Percentiles rank a stretch among this genome's conserved stretches.
These are phyloP conservation scores for Hanseniaspora hatyaiensis DNA, from an alignment of 805 yeast species.

Conservation along the genomic window DNA sequence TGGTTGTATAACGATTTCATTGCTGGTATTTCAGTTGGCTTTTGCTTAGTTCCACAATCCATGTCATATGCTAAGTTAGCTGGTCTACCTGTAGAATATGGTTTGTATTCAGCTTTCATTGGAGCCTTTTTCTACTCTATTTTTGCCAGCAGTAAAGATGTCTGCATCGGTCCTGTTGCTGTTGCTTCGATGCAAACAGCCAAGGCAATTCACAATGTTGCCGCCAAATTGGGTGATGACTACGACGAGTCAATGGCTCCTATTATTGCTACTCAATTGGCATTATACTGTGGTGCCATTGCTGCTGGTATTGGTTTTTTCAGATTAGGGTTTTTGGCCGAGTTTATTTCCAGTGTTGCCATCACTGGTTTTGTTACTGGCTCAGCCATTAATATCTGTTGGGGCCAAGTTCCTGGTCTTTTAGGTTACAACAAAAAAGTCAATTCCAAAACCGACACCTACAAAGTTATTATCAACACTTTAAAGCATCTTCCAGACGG, in stretches of 20 bases:
- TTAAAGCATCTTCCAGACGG: slow-evolving; percentile 60
- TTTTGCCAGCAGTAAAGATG: slow-evolving; percentile 92
- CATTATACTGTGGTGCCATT: slow-evolving; percentile 76
- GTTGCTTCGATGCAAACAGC: slow-evolving; percentile 85
- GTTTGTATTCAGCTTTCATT: slow-evolving; percentile 80
- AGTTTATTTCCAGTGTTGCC: slow-evolving; percentile 80
- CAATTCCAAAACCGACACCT: slow-evolving; percentile 63
- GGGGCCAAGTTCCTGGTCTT: slow-evolving; percentile 78
- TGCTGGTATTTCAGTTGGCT: slow-evolving; percentile 89
- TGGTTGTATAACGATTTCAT: slow-evolving; percentile 78
- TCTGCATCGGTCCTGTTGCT: slow-evolving; percentile 92
- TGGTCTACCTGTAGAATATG: slow-evolving; percentile 67
- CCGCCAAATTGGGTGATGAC: slow-evolving; percentile 35
- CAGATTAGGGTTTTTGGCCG: slow-evolving; percentile 78
- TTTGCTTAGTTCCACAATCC: slow-evolving; percentile 85
- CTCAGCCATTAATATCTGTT: slow-evolving; percentile 70
- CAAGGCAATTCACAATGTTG: slow-evolving; percentile 59
- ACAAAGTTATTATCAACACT: slow-evolving; percentile 55
- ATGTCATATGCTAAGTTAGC: slow-evolving; percentile 93
- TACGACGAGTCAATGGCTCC: slow-evolving; percentile 40
- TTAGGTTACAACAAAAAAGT: slow-evolving; percentile 62
- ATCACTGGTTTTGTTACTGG: slow-evolving; percentile 93
- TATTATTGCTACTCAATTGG: slow-evolving; percentile 64
- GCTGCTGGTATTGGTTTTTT: slow-evolving; percentile 72
- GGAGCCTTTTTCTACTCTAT: slow-evolving; percentile 82